These are phyloP conservation scores for Nothophytophthora sp. DNA, from an alignment of 352 stramenopile genomes.

Conservation along the genomic window DNA sequence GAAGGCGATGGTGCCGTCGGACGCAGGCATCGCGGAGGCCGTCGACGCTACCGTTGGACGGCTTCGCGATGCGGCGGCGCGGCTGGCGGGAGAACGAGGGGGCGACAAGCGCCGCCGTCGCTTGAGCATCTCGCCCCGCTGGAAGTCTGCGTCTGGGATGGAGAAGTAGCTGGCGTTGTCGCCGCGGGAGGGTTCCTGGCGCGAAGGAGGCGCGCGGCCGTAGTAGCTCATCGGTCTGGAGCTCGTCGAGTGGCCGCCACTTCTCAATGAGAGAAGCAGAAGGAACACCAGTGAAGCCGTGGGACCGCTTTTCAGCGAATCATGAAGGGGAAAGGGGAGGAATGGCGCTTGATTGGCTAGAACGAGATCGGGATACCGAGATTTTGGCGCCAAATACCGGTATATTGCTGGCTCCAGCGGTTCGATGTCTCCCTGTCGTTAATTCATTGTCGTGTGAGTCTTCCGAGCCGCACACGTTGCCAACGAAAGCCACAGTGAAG, in stretches of 20 bases:
- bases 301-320: neutral
- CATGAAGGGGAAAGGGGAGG: no score
- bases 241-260: no score
- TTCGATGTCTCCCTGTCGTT: neutral
- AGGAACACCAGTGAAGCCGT: conserved; percentile 10
- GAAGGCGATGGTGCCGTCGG: conserved; percentile 25
- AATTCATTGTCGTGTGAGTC: no score
- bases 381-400: conserved; percentile 12
- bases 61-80: neutral
- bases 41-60: neutral
- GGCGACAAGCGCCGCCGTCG: conserved; percentile 45
- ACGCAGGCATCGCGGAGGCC: neutral
- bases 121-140: conserved; percentile 57
- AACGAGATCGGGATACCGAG: neutral
- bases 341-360: conserved; percentile 7
- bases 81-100: no score
- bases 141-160: conserved; percentile 60
- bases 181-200: conserved; percentile 14
- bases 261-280: neutral
- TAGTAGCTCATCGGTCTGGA: no score
- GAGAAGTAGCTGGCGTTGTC: conserved; percentile 31
- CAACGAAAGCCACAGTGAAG: no score
- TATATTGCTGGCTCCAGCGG: neutral
- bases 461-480: no score
- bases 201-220: no score